Conservation (phyloP, 805 yeast species). For the Starmerella sirachaensis region DNA sequence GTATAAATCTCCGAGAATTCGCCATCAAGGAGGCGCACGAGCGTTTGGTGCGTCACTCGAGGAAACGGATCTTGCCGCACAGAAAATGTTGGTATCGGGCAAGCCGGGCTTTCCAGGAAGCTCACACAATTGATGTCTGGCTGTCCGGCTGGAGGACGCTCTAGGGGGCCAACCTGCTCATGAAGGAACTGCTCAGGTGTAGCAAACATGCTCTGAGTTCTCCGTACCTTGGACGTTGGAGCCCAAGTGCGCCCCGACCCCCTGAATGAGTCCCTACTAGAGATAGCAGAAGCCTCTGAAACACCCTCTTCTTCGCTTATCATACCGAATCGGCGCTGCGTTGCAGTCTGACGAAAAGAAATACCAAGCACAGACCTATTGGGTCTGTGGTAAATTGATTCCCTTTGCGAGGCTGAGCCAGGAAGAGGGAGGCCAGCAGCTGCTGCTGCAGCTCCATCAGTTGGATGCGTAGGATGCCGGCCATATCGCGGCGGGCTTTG, state of each 20-base stretch:
- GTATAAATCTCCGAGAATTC: slow-evolving; percentile 41
- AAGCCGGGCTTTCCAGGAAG: slow-evolving; percentile 18
- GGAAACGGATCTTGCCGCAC: slow-evolving; percentile 53
- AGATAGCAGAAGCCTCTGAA: background rate
- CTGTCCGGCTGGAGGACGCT: slow-evolving; percentile 9
- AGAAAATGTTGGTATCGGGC: slow-evolving; percentile 33
- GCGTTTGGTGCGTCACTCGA: slow-evolving; percentile 48
- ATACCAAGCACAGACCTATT: slow-evolving; percentile 4
- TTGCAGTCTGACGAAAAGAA: background rate
- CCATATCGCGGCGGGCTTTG: too few species aligned
- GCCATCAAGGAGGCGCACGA: slow-evolving; percentile 49
- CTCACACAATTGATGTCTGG: slow-evolving; percentile 15
- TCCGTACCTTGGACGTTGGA: slow-evolving; percentile 33
- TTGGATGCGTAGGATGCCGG: too few species aligned
- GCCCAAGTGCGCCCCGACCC: slow-evolving; percentile 6
- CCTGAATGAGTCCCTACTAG: background rate
- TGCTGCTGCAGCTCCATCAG: background rate
- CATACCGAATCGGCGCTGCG: background rate
- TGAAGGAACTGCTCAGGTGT: slow-evolving; percentile 37
- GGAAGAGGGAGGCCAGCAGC: background rate
- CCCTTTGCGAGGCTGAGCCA: too few species aligned
- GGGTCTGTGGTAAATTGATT: slow-evolving; percentile 1
- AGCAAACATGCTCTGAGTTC: slow-evolving; percentile 62
- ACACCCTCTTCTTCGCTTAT: too few species aligned
- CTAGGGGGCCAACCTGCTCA: slow-evolving; percentile 26